A percentile compares a stretch with the other conserved stretches of the same genome.
Evolutionary conservation across 306 rosid genomes (phyloP).

Genomic region (Dryas octopetala): DNA sequence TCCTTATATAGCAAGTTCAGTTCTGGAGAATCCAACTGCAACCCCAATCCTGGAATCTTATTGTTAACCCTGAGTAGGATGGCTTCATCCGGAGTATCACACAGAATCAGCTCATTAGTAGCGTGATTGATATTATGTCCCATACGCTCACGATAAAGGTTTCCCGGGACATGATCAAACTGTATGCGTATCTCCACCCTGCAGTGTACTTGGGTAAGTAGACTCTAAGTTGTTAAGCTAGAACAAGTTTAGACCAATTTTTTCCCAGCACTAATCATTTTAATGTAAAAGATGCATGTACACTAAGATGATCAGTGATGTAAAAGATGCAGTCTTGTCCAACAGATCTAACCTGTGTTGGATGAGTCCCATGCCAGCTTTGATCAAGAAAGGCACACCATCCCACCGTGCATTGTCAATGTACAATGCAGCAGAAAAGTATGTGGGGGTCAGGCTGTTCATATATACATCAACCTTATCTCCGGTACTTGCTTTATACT

Average conservation of each 20-base stretch:
- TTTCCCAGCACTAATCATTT: not conserved
- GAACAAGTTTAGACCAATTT: not conserved
- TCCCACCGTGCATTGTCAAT: conserved; percentile 97
- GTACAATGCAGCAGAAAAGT: conserved; percentile 77
- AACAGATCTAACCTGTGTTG: conserved; percentile 65
- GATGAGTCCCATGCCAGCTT: conserved; percentile 86
- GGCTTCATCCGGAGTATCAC: conserved; percentile 87
- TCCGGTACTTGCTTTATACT: conserved; percentile 62
- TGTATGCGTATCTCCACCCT: conserved; percentile 94
- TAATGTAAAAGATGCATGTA: conserved; percentile 2
- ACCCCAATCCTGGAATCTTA: conserved; percentile 89
- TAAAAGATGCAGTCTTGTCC: not conserved
- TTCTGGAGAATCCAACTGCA: conserved; percentile 84
- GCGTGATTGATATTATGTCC: conserved; percentile 65
- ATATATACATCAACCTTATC: conserved; percentile 46
- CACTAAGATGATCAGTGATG: not conserved
- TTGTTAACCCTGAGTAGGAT: conserved; percentile 82
- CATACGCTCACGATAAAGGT: conserved; percentile 55
- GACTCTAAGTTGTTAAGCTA: conserved; percentile 7
- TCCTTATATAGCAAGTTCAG: conserved; percentile 82
- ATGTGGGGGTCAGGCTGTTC: conserved; percentile 76
- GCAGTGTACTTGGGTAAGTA: conserved; percentile 37
- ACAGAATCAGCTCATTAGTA: conserved; percentile 83
- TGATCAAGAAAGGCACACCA: conserved; percentile 91
- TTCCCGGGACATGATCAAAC: conserved; percentile 79